Evolutionary conservation across 352 stramenopile genomes (phyloP).

Genomic region (Phytopythium delawarense): DNA sequence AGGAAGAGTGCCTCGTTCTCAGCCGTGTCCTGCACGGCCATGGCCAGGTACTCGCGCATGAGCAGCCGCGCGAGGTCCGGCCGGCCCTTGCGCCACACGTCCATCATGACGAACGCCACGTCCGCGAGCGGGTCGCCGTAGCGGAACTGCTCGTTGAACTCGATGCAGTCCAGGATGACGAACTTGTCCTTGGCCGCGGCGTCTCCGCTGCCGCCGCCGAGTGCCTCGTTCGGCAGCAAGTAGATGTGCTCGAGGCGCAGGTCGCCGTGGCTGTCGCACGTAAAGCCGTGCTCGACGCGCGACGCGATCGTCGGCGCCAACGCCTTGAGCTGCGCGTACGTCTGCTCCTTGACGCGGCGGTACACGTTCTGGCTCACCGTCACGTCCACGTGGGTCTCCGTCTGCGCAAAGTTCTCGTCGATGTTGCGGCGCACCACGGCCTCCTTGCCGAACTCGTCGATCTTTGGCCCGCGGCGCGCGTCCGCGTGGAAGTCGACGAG

Average conservation of each 20-base stretch:
- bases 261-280: constrained; percentile 65
- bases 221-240: constrained; percentile 17
- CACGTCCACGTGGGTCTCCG: constrained; percentile 32
- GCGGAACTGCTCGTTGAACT: constrained; percentile 80
- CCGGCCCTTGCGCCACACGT: constrained; percentile 56
- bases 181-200: constrained; percentile 14
- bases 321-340: constrained; percentile 41
- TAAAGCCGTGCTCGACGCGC: constrained; percentile 54
- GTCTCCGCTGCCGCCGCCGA: neutral
- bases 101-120: constrained; percentile 65
- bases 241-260: constrained; percentile 68
- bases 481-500: constrained; percentile 55
- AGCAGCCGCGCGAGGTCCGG: constrained; percentile 47
- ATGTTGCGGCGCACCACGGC: constrained; percentile 53
- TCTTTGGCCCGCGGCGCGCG: constrained; percentile 43
- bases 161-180: constrained; percentile 69
- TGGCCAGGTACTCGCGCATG: constrained; percentile 50
- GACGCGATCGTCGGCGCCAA: constrained; percentile 31
- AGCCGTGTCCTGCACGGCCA: constrained; percentile 38
- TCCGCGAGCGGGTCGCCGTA: constrained; percentile 64
- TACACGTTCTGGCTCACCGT: constrained; percentile 49
- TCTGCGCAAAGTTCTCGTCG: constrained; percentile 74
- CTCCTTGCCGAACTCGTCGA: constrained; percentile 56
- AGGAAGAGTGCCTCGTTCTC: constrained; percentile 43
- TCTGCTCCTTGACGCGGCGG: constrained; percentile 43